Percentiles rank a stretch among this genome's conserved stretches.
Conservation (phyloP, 345 rosid genomes). For the Turnera subulata region DNA sequence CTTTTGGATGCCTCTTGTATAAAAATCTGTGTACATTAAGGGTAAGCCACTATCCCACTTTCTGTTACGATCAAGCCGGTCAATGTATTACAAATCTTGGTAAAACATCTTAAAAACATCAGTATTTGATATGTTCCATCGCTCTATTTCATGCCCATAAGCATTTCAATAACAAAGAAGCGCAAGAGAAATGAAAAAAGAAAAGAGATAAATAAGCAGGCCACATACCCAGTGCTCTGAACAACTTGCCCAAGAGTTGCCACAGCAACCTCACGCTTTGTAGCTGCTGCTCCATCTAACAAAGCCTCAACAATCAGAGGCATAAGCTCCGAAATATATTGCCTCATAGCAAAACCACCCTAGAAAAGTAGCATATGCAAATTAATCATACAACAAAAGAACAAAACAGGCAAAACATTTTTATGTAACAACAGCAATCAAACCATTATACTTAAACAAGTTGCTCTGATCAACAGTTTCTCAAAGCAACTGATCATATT, state of each 20-base stretch:
- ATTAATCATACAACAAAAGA: not conserved
- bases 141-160: too few species aligned
- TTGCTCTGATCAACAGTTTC: not conserved
- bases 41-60: too few species aligned
- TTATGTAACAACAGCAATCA: not conserved
- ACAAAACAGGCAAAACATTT: not conserved
- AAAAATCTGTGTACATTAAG: too few species aligned
- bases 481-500: too few species aligned
- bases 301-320: conserved; percentile 95
- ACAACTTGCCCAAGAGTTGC: conserved; percentile 98
- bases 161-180: too few species aligned
- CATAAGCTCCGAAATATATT: conserved; percentile 89
- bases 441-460: not conserved
- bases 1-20: too few species aligned
- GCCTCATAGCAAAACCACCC: conserved; percentile 98
- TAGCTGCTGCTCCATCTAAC: conserved; percentile 92
- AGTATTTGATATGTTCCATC: not conserved
- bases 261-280: conserved; percentile 98
- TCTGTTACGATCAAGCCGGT: too few species aligned
- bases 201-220: conserved; percentile 5
- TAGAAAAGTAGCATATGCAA: conserved; percentile 30
- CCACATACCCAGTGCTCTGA: conserved; percentile 88
- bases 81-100: too few species aligned
- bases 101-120: not conserved
- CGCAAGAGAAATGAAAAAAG: too few species aligned